Evolutionary conservation across 1,284 basidiomycete species (phyloP), one percentile per base, ranked within the genome.

Genomic region (Irpex sp.): DNA sequence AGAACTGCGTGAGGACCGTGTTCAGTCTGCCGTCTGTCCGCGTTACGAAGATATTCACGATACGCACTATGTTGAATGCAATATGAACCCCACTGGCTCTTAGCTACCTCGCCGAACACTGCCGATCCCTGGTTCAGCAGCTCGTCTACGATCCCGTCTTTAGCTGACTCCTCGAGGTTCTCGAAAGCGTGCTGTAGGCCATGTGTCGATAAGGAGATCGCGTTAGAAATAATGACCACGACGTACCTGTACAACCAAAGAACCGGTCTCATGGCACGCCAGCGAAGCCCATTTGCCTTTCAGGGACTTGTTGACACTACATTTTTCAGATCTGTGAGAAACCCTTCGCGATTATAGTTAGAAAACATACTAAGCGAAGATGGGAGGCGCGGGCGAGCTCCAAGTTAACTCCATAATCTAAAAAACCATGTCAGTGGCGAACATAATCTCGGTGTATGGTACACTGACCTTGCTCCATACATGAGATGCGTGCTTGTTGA

Each of bases 221-320:
- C 47, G 37, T n/a, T 59, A n/a, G 47, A 26, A 31, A 26, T 13
- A 39, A 51, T 21, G 47, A 60, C 31, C 4, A 26, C 39, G 35
- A 65, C 70, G 39, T 64, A 90, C 90, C 83, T 92, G 89, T 58
- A 92, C 90, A 54, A 92, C 90, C 31, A 93, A 81, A 17, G 90
- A 93, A 1, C 91, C 91, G 0, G 92, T 93, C 75, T 93, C 92
- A 69, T 93, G 91, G 70, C 92, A 93, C n/a, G 91, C 91, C 54
- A 93, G 81, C 11, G 90, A 84, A 0, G 91, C 91, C 91, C 92
- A 93, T 71, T 92, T 90, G 17, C 92, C 91, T 69, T 90, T 89
- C 66, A 93, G 77, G 1, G 91, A 90, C 68, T 87, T 89, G 74
- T 93, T 93, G 67, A 93, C 90, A 66, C 90, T 92, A 17, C 61